Percentiles rank a stretch among this genome's conserved stretches.
Conservation (phyloP, 768 basidiomycete genomes). For the Dendrothele bispora region DNA sequence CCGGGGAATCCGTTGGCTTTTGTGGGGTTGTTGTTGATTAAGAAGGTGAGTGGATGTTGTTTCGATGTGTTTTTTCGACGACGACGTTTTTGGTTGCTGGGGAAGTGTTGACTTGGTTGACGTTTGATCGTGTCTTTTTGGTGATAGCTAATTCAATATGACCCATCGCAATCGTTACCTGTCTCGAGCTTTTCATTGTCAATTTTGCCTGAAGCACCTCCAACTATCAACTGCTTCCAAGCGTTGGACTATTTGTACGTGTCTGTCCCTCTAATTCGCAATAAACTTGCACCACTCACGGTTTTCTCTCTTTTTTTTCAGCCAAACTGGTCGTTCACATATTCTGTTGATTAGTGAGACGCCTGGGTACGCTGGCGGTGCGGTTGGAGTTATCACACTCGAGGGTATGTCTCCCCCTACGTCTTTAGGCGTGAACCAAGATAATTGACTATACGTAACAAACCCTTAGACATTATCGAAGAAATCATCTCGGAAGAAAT, state of each 20-base stretch:
- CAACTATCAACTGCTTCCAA: conserved; percentile 91
- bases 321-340: conserved; percentile 94
- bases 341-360: conserved; percentile 81
- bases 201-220: conserved; percentile 86
- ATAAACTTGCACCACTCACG: no score
- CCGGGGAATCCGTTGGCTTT: conserved; percentile 69
- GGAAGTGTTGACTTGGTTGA: no score
- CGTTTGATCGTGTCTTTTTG: neutral
- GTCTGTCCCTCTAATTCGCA: neutral
- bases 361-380: conserved; percentile 82
- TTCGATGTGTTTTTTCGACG: conserved; percentile 6
- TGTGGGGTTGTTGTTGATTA: conserved; percentile 79
- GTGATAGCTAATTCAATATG: conserved; percentile 78
- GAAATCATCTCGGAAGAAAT: conserved; percentile 97
- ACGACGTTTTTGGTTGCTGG: no score
- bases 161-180: conserved; percentile 75
- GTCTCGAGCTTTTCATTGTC: conserved; percentile 77
- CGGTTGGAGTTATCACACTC: conserved; percentile 87
- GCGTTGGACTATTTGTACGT: conserved; percentile 88
- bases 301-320: no score
- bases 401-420: conserved; percentile 58
- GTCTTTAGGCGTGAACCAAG: neutral
- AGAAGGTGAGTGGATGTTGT: conserved; percentile 53
- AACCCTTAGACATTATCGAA: conserved; percentile 71
- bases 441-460: neutral